phyloP scores from a whole-genome alignment of 139 green algal genomes.

The Desmodesmus armatus region DNA sequence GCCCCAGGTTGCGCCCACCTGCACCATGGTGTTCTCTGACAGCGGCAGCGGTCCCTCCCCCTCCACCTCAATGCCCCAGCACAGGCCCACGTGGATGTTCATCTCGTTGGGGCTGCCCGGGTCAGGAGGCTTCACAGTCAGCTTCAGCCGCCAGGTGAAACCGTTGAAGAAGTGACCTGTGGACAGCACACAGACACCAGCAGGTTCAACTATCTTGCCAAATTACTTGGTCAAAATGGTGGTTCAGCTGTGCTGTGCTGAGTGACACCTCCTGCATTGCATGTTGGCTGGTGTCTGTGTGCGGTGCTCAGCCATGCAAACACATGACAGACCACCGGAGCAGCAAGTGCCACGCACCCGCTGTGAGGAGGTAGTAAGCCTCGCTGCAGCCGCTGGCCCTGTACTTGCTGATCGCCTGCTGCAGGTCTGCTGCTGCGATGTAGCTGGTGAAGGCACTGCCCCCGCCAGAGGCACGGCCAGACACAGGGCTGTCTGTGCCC shows the following conservation, averaged over 20 bases:
- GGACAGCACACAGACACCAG: background rate
- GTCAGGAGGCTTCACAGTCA: slow-evolving; percentile 47
- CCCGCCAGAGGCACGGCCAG: background rate
- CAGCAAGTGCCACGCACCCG: background rate
- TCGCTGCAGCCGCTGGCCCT: slow-evolving; percentile 39
- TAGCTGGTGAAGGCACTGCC: slow-evolving; percentile 44
- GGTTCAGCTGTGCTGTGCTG: background rate
- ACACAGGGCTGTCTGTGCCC: background rate
- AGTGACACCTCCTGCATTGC: too few relatives aligned
- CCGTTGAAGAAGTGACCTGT: slow-evolving; percentile 44
- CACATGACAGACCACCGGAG: background rate
- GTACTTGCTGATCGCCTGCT: slow-evolving; percentile 49
- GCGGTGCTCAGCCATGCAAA: too few relatives aligned
- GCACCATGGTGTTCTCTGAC: slow-evolving; percentile 31
- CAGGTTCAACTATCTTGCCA: background rate
- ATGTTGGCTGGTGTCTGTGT: too few relatives aligned
- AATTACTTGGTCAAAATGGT: too few relatives aligned
- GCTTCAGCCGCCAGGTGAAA: slow-evolving; percentile 47
- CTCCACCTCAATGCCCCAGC: slow-evolving; percentile 45
- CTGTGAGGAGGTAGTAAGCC: slow-evolving; percentile 50
- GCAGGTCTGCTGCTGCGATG: slow-evolving; percentile 39
- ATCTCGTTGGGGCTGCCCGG: slow-evolving; percentile 8
- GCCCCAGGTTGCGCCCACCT: too few relatives aligned
- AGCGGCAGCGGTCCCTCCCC: slow-evolving; percentile 37
- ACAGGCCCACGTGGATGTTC: slow-evolving; percentile 50